phyloP scores from a whole-genome alignment of 805 yeast species.

The Wickerhamomyces xylosicus region DNA sequence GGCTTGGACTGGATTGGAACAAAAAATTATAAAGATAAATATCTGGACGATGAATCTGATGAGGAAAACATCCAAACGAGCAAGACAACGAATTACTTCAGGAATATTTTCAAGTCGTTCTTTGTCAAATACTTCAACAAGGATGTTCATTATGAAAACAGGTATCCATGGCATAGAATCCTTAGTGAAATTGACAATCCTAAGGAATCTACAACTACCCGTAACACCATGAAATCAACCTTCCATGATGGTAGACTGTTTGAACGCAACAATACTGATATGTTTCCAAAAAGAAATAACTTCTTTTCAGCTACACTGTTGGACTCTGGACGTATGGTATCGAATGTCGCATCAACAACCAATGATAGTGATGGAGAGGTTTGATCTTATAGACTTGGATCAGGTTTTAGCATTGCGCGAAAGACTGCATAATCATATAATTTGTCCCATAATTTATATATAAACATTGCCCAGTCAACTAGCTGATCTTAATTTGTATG shows the following conservation, averaged over 20 bases:
- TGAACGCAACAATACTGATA: slow-evolving; percentile 6
- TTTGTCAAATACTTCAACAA: slow-evolving; percentile 2
- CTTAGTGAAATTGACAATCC: slow-evolving; percentile 7
- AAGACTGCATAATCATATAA: too few relatives aligned
- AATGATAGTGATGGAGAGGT: too few relatives aligned
- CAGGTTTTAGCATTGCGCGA: too few relatives aligned
- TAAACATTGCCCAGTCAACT: too few relatives aligned
- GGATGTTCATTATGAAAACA: slow-evolving; percentile 2
- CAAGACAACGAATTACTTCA: slow-evolving; percentile 2
- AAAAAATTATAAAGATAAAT: slow-evolving; percentile 7
- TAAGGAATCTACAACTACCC: not conserved
- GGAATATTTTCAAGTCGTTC: not conserved
- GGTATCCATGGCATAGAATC: slow-evolving; percentile 15
- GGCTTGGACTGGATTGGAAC: slow-evolving; percentile 3
- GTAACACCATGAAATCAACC: not conserved
- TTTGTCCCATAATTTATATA: too few relatives aligned
- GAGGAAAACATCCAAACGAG: slow-evolving; percentile 1
- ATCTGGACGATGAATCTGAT: slow-evolving; percentile 7
- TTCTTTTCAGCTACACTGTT: not conserved
- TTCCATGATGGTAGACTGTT: not conserved
- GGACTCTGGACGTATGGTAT: too few relatives aligned
- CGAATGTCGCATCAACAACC: too few relatives aligned
- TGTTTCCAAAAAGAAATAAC: slow-evolving; percentile 4
- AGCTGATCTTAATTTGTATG: too few relatives aligned
- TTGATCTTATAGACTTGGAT: too few relatives aligned